Conservation (phyloP, 495 filamentous ascomycete genomes). For the Aspergillus homomorphus region DNA sequence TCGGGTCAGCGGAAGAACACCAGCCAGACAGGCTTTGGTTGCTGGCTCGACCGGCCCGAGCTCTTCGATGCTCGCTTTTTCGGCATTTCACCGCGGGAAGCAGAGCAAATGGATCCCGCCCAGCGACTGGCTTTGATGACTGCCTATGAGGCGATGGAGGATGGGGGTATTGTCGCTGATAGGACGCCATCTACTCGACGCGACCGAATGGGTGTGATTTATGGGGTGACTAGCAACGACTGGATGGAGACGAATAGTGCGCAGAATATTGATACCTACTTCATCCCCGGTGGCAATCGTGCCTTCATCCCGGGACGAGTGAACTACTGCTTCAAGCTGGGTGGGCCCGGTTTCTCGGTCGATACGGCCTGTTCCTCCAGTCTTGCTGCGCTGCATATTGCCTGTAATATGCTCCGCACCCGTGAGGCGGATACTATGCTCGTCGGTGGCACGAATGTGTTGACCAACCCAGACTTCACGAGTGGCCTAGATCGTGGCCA, state of each 20-base stretch:
- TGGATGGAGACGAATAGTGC: slow-evolving; percentile 86
- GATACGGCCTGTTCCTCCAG: slow-evolving; percentile 90
- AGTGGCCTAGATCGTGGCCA: slow-evolving; percentile 58
- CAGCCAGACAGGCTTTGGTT: slow-evolving; percentile 75
- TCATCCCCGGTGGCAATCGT: slow-evolving; percentile 83
- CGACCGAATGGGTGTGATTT: slow-evolving; percentile 83
- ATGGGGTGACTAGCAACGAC: slow-evolving; percentile 86
- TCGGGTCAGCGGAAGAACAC: slow-evolving; percentile 78
- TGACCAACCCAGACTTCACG: slow-evolving; percentile 82
- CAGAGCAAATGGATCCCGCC: slow-evolving; percentile 79
- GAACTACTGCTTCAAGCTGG: slow-evolving; percentile 77
- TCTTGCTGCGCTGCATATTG: slow-evolving; percentile 76
- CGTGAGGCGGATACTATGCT: slow-evolving; percentile 82
- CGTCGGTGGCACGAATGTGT: slow-evolving; percentile 73
- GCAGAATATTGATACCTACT: slow-evolving; percentile 89
- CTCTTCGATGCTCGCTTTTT: slow-evolving; percentile 87
- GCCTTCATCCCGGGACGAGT: slow-evolving; percentile 77
- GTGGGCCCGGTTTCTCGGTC: slow-evolving; percentile 75
- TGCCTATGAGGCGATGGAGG: slow-evolving; percentile 87
- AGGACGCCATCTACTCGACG: slow-evolving; percentile 75
- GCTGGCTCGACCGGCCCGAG: slow-evolving; percentile 80
- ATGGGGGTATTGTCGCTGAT: slow-evolving; percentile 86
- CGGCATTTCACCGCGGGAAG: slow-evolving; percentile 93
- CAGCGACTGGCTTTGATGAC: slow-evolving; percentile 78
- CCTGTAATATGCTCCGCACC: slow-evolving; percentile 72